These are phyloP conservation scores for Xanthoceras sorbifolium DNA, from an alignment of 345 rosid genomes.

Conservation along the genomic window DNA sequence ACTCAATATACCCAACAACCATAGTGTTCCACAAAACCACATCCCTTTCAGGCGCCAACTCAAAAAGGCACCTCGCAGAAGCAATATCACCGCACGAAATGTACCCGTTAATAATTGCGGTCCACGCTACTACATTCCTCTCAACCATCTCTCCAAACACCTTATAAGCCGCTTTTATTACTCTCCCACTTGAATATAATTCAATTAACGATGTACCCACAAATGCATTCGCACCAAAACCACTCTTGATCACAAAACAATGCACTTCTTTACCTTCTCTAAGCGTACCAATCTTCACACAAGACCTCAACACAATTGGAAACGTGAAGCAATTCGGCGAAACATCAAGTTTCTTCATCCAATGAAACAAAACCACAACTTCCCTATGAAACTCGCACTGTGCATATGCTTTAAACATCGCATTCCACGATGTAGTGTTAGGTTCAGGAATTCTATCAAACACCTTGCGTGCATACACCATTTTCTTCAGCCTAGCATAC, in stretches of 20 bases:
- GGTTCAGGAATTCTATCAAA: conserved; percentile 65
- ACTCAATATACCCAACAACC: conserved; percentile 65
- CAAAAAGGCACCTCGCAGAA: conserved; percentile 62
- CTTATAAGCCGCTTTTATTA: conserved; percentile 46
- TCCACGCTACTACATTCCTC: conserved; percentile 80
- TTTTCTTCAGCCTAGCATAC: conserved; percentile 27
- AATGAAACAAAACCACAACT: conserved; percentile 45
- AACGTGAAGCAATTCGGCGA: conserved; percentile 75
- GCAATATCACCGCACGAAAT: conserved; percentile 49
- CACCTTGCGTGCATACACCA: conserved; percentile 56
- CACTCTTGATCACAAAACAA: conserved; percentile 58
- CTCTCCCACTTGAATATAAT: conserved; percentile 57
- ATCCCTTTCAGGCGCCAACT: conserved; percentile 75
- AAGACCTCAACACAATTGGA: conserved; percentile 65
- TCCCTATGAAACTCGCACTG: conserved; percentile 36
- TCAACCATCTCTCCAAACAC: conserved; percentile 69
- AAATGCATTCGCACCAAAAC: conserved; percentile 52
- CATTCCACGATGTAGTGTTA: conserved; percentile 56
- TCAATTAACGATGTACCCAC: conserved; percentile 70
- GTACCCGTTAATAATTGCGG: conserved; percentile 63
- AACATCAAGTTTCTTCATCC: conserved; percentile 50
- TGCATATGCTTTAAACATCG: conserved; percentile 60
- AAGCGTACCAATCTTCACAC: conserved; percentile 46
- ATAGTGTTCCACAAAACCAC: conserved; percentile 77
- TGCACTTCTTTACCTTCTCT: conserved; percentile 70